Evolutionary conservation across 768 basidiomycete species (phyloP), one percentile per base, ranked within the genome.

Genomic region (Cyclocybe cylindracea): DNA sequence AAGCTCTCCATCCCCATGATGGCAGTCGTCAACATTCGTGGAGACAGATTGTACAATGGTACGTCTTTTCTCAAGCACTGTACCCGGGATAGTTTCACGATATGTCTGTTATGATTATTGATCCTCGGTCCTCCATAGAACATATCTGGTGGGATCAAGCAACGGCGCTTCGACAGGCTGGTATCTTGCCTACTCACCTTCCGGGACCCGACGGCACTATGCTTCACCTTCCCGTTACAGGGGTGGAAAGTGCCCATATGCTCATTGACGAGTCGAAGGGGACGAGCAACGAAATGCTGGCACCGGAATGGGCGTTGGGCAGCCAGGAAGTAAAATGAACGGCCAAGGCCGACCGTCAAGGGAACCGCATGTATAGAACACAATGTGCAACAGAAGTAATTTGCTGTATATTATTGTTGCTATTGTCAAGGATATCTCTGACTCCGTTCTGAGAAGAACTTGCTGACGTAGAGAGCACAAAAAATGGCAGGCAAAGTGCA

Each of bases 21-120:
- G 18, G 78, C 76, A 9, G 76, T 84, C n/a, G 78, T 84, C 35
- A 80, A 78, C 53, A 69, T 84, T 44, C 71, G 71, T 16, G 72
- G 72, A 8, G 72, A 73, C 46, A 62, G 73, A 24, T 55, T 73
- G 16, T 73, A 66, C 50, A 70, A 71, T 40, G 72, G 72, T 71
- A 19, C 10, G 38, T 45, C n/a, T 11, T 5, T 10, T 36, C 24
- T 11, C 2, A 10, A 24, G 10, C 13, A n/a, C 8, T 42, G 31
- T 39, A 39, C 31, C 37, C 36, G 32, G 16, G 19, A 19, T n/a
- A 46, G 10, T 35, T 24, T 24, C 24, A 24, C 5, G 24, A 24
- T 39, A 31, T 24, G 19, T 13, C n/a, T 6, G 8, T 1, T 45
- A 38, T 34, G 44, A 41, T 36, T 39, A 5, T 35, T 34, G 13